Percentiles rank a stretch among this genome's conserved stretches.
Evolutionary conservation across 371 early-diverging fungal species (phyloP).

Genomic region (Cladochytrium tenue): DNA sequence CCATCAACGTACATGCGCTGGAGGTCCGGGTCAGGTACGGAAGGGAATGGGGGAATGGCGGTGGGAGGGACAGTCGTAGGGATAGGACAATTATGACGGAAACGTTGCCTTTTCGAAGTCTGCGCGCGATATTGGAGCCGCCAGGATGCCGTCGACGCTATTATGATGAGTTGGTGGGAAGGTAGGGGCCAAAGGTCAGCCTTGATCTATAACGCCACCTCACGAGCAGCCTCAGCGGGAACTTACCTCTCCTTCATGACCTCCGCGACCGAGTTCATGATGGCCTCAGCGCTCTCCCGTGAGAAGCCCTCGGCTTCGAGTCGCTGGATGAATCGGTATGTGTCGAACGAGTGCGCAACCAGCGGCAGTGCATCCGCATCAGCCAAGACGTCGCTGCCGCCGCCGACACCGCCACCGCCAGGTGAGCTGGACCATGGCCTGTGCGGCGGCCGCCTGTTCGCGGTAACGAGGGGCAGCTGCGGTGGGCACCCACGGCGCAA

Average conservation of each 20-base stretch:
- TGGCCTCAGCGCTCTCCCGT: constrained; percentile 73
- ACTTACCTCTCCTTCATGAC: constrained; percentile 77
- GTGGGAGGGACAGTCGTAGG: not conserved
- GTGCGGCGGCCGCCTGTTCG: too few species aligned
- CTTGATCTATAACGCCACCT: too few species aligned
- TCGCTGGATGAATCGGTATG: constrained; percentile 65
- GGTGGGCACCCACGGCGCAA: too few species aligned
- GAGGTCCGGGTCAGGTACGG: not conserved
- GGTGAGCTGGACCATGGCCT: too few species aligned
- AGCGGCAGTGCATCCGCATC: not conserved
- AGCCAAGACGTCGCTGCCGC: too few species aligned
- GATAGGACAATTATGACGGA: not conserved
- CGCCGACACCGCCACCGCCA: too few species aligned
- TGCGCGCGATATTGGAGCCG: constrained; percentile 73
- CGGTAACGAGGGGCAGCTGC: too few species aligned
- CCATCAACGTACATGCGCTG: constrained; percentile 83
- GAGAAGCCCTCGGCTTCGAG: constrained; percentile 75
- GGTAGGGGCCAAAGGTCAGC: too few species aligned
- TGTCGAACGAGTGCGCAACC: constrained; percentile 3
- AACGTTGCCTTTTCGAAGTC: constrained; percentile 72
- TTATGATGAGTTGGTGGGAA: too few species aligned
- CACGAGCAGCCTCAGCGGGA: too few species aligned
- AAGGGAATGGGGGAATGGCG: not conserved
- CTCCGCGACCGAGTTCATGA: constrained; percentile 68
- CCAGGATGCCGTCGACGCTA: constrained; percentile 59